Evolutionary conservation across 306 rosid species (phyloP).

Genomic region (Begonia loranthoides): DNA sequence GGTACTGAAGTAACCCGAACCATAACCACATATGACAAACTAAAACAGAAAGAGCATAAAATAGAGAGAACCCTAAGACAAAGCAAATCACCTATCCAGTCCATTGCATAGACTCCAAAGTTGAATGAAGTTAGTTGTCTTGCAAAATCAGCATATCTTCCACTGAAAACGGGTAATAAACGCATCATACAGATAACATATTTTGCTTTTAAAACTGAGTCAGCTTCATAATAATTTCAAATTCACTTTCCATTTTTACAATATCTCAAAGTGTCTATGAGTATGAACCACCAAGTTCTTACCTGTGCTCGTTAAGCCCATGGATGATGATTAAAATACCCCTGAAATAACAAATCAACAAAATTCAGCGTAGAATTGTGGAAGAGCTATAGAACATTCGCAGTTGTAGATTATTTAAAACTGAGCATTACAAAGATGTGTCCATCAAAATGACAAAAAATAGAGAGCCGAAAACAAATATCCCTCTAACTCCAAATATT

Average conservation of each 20-base stretch:
- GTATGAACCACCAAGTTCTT: constrained; percentile 4
- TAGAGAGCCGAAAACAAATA: neutral
- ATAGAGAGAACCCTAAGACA: no score
- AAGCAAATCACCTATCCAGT: constrained; percentile 69
- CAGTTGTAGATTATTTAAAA: neutral
- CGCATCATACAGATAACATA: no score
- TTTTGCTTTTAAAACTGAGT: no score
- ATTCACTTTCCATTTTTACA: no score
- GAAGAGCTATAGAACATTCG: constrained; percentile 1
- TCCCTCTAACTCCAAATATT: neutral
- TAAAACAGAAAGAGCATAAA: no score
- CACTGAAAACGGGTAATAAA: constrained; percentile 44
- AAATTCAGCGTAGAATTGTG: constrained; percentile 9
- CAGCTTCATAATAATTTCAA: no score
- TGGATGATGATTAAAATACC: constrained; percentile 79
- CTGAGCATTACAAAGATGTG: neutral
- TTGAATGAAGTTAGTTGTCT: constrained; percentile 58
- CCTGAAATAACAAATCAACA: constrained; percentile 36
- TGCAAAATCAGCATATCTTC: constrained; percentile 84
- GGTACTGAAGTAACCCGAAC: no score
- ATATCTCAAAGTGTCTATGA: neutral
- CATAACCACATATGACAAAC: no score
- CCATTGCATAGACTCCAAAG: constrained; percentile 96
- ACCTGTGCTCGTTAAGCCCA: constrained; percentile 98
- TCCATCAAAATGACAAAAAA: neutral